Percentiles rank a stretch among this genome's conserved stretches.
phyloP scores from a whole-genome alignment of 129 eudicot species.

The Chrysanthemum makinoi region DNA sequence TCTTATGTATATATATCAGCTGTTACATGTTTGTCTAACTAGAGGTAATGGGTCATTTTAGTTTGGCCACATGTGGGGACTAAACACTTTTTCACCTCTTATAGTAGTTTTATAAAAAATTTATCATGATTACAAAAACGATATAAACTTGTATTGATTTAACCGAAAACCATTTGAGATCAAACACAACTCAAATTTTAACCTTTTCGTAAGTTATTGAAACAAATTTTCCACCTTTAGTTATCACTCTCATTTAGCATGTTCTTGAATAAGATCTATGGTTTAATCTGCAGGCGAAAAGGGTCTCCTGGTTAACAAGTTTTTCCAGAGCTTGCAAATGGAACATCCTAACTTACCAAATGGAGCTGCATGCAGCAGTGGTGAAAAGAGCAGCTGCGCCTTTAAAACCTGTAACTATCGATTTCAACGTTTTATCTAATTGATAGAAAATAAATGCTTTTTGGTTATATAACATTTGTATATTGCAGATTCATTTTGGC shows the following conservation, averaged over 20 bases:
- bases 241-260: not conserved
- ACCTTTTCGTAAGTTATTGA: too few relatives aligned
- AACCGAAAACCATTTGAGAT: too few relatives aligned
- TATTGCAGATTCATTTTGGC: constrained; percentile 65
- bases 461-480: constrained; percentile 21
- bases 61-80: too few relatives aligned
- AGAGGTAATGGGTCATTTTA: not conserved
- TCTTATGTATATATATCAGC: not conserved
- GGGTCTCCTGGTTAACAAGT: constrained; percentile 54
- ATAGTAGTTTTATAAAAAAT: too few relatives aligned
- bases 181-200: too few relatives aligned
- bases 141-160: not conserved
- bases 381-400: constrained; percentile 39
- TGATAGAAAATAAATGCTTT: not conserved
- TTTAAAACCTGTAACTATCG: constrained; percentile 56
- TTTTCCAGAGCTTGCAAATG: constrained; percentile 48
- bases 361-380: constrained; percentile 21
- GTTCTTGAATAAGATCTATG: constrained; percentile 4
- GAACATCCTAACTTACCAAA: constrained; percentile 1
- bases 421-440: not conserved
- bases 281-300: constrained; percentile 53
- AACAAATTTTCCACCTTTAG: too few relatives aligned
- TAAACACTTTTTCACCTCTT: too few relatives aligned
- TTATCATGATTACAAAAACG: too few relatives aligned
- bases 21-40: not conserved